These are phyloP conservation scores for Centaurea solstitialis DNA, from an alignment of 129 eudicot genomes.

Conservation along the genomic window DNA sequence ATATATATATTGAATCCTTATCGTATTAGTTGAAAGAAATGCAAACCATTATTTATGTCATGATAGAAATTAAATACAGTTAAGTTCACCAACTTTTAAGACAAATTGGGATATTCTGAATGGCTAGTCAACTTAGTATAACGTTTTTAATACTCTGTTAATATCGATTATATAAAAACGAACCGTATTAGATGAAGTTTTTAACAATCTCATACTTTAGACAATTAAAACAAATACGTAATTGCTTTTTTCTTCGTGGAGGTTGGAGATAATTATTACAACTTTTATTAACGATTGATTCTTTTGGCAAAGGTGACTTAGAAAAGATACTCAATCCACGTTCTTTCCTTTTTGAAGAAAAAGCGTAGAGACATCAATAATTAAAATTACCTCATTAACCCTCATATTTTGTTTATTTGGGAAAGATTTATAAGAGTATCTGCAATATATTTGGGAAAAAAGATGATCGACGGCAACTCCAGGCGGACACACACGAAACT, in stretches of 20 bases:
- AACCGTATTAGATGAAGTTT: neutral
- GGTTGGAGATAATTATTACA: too few relatives aligned
- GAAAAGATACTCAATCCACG: neutral
- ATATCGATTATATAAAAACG: neutral
- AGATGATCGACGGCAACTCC: too few relatives aligned
- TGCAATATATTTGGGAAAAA: too few relatives aligned
- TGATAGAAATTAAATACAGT: neutral
- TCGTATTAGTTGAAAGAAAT: neutral
- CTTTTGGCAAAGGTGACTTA: neutral
- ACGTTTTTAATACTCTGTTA: neutral
- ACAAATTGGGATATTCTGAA: neutral
- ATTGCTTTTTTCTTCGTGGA: neutral
- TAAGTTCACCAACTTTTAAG: neutral
- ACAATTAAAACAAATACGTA: neutral
- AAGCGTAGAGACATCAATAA: neutral
- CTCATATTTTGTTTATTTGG: neutral
- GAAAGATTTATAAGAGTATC: neutral
- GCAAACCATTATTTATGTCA: neutral
- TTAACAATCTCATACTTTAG: neutral
- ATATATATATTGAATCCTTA: neutral
- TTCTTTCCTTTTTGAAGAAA: neutral
- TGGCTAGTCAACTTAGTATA: neutral
- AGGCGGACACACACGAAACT: too few relatives aligned
- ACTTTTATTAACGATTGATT: neutral
- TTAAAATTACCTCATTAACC: neutral